Evolutionary conservation across 2,329 filamentous ascomycete species (phyloP).

Genomic region (Cladosporium sp.): DNA sequence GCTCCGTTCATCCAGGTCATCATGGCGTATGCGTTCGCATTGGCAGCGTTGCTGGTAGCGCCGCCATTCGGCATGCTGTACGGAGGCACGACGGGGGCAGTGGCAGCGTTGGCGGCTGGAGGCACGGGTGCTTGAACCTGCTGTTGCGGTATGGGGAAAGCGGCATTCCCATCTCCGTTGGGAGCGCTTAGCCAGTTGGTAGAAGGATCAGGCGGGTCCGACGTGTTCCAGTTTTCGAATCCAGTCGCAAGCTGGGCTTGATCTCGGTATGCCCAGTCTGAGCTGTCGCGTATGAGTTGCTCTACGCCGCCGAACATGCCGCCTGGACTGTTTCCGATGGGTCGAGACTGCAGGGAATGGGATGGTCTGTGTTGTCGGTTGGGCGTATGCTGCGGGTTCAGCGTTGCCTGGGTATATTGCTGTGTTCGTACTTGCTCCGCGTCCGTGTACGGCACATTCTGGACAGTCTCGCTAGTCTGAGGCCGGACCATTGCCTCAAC

Average conservation of each 20-base stretch:
- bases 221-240: conserved; percentile 62
- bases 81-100: neutral
- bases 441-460: conserved; percentile 29
- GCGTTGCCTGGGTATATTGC: conserved; percentile 31
- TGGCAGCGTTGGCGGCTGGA: neutral
- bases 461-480: conserved; percentile 20
- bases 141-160: conserved; percentile 7
- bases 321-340: conserved; percentile 45
- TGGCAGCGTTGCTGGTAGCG: neutral
- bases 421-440: conserved; percentile 29
- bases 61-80: conserved; percentile 1
- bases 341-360: conserved; percentile 26
- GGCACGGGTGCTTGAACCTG: neutral
- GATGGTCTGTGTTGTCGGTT: conserved; percentile 21
- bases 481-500: neutral
- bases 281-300: conserved; percentile 62
- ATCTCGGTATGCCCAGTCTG: conserved; percentile 64
- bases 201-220: conserved; percentile 3
- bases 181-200: neutral
- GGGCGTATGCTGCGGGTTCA: conserved; percentile 23
- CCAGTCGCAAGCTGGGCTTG: conserved; percentile 62
- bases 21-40: conserved; percentile 23
- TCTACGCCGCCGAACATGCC: conserved; percentile 63
- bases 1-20: conserved; percentile 33
- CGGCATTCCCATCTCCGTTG: neutral